Evolutionary conservation across 768 basidiomycete genomes (phyloP).

Genomic region (Hygrophoropsis aurantiaca): DNA sequence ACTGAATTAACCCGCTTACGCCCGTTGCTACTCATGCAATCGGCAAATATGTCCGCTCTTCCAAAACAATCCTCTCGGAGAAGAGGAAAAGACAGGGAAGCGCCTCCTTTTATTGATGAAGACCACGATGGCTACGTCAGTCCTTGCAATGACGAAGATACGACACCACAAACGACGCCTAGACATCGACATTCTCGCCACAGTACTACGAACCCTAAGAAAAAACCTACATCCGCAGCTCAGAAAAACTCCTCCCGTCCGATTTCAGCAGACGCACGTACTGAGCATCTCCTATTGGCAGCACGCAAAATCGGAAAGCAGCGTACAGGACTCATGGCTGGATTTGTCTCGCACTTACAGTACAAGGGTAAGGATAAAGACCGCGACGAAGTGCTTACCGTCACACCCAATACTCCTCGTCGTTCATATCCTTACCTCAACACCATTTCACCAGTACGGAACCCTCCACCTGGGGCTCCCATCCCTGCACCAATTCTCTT

Average conservation of each 20-base stretch:
- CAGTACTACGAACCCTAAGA: constrained; percentile 10
- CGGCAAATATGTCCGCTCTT: constrained; percentile 30
- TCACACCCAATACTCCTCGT: constrained; percentile 27
- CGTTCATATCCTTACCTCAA: constrained; percentile 30
- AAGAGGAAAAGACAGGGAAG: constrained; percentile 15
- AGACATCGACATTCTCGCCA: constrained; percentile 10
- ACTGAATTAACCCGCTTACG: constrained; percentile 62
- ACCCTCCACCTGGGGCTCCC: constrained; percentile 23
- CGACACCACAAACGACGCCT: constrained; percentile 19
- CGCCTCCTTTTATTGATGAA: constrained; percentile 23
- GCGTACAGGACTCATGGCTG: constrained; percentile 56
- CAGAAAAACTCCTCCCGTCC: constrained; percentile 29
- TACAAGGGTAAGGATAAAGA: constrained; percentile 36
- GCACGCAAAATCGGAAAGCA: constrained; percentile 68
- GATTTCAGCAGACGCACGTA: constrained; percentile 60
- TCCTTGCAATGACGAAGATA: constrained; percentile 21
- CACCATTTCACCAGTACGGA: constrained; percentile 16
- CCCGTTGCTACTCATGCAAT: constrained; percentile 69
- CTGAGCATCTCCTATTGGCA: constrained; percentile 70
- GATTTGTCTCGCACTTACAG: constrained; percentile 30
- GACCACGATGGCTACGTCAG: constrained; percentile 18
- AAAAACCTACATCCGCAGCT: constrained; percentile 21
- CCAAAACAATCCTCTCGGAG: constrained; percentile 21
- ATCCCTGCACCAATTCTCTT: constrained; percentile 28
- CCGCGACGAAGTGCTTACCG: constrained; percentile 21